These are phyloP conservation scores for Nicotiana otophora DNA, from an alignment of 257 asterid species.

Conservation along the genomic window DNA sequence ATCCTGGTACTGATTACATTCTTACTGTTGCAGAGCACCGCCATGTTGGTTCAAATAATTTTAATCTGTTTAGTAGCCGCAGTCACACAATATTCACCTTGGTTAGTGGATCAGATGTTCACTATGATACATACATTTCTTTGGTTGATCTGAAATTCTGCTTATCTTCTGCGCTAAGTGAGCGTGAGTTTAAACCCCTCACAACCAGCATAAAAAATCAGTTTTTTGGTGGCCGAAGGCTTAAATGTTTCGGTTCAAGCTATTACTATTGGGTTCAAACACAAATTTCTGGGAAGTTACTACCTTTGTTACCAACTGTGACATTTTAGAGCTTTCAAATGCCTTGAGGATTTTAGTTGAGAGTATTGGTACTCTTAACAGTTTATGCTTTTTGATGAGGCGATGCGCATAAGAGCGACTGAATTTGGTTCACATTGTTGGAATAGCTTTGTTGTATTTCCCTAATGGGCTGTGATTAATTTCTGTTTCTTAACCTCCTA, in stretches of 20 bases:
- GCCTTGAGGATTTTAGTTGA: neutral
- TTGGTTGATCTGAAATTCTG: constrained; percentile 9
- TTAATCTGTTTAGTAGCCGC: constrained; percentile 98
- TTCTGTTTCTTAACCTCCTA: neutral
- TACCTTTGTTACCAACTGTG: neutral
- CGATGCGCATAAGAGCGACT: too few species aligned
- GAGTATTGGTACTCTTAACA: neutral
- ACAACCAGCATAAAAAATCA: neutral
- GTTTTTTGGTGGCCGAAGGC: neutral
- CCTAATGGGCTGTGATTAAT: neutral
- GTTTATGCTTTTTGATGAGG: neutral
- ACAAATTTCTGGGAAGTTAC: neutral
- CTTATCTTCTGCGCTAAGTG: neutral
- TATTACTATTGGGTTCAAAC: neutral
- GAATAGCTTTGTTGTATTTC: neutral
- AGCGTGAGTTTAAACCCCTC: neutral
- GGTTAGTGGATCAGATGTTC: constrained; percentile 45
- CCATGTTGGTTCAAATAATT: constrained; percentile 97
- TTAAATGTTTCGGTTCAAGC: neutral
- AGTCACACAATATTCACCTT: constrained; percentile 96
- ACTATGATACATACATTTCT: neutral
- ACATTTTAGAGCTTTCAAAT: neutral
- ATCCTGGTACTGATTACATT: constrained; percentile 8
- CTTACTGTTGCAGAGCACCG: constrained; percentile 83
- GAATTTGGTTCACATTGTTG: neutral